These are phyloP conservation scores for Elsinoe perseae DNA, from an alignment of 2,329 filamentous ascomycete genomes.

Conservation along the genomic window DNA sequence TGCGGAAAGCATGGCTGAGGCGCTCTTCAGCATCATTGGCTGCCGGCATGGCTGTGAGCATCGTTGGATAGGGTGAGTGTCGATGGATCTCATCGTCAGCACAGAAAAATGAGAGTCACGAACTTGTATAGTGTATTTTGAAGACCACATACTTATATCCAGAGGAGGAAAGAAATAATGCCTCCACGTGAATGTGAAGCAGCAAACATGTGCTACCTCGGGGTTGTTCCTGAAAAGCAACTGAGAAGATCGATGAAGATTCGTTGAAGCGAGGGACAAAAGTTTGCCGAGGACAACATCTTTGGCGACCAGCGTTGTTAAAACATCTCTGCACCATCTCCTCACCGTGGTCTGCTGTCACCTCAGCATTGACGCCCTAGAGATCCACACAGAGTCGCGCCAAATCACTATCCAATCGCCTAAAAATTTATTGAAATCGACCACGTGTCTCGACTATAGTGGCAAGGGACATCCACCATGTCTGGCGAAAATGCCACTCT, in stretches of 20 bases:
- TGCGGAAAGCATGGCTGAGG: neutral
- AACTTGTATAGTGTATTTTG: too few relatives aligned
- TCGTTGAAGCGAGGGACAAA: neutral
- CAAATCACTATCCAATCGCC: too few relatives aligned
- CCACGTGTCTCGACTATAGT: too few relatives aligned
- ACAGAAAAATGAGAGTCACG: too few relatives aligned
- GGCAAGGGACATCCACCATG: too few relatives aligned
- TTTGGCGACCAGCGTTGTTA: neutral
- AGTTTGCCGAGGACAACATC: neutral
- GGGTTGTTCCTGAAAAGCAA: too few relatives aligned
- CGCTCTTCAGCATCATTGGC: neutral
- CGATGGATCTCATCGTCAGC: too few relatives aligned
- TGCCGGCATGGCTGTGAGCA: neutral
- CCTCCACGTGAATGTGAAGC: neutral
- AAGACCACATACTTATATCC: too few relatives aligned
- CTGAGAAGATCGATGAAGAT: neutral
- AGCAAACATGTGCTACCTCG: neutral
- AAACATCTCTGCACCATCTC: neutral
- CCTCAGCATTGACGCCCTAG: neutral
- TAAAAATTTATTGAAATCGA: too few relatives aligned
- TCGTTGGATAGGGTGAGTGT: too few relatives aligned
- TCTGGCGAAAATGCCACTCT: slow-evolving; percentile 48
- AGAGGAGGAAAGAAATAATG: too few relatives aligned
- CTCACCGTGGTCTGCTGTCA: neutral
- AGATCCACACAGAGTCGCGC: neutral